Evolutionary conservation across 2,329 filamentous ascomycete genomes (phyloP), one percentile per base, ranked within the genome.

Genomic region (Thielaviopsis euricoi): DNA sequence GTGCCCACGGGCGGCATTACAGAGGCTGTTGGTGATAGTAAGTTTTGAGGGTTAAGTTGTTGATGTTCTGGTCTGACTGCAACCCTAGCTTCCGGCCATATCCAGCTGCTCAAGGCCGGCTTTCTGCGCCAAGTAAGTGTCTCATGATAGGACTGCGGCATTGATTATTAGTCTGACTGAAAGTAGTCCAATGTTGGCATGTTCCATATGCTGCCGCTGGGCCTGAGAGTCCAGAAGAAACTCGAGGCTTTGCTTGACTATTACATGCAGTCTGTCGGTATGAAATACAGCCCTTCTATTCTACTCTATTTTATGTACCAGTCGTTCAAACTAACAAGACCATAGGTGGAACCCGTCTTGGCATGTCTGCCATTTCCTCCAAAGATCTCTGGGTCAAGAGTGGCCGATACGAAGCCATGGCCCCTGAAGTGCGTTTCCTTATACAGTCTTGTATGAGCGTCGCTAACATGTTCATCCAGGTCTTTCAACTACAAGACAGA

Each of bases 181-280:
- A 15, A 40, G 9, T 63, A 89, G 82, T 84, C 89, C 21, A 86
- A 95, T 67, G 82, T 90, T 7, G 93, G 93, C 26, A 82, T 97
- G 40, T 98, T 96, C 65, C 93, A 98, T 66, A 77, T 95, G 66
- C 76, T 98, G 1, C 93, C 93, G 0, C 72, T 98, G 0, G 93
- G 93, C 0, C 76, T 89, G 29, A 80, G 89, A 26, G 88, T 97
- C 0, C 89, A 95, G 65, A 80, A 89, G 55, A 98, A 97, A 69
- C 74, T 97, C 29, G 89, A 96, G 66, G 72, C 73, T 12, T 72
- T 97, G 12, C 85, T 98, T 63, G 90, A 96, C 67, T 87, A 86
- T 66, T 83, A 96, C 67, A 98, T 98, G 93, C 74, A 75, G 56
- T 78, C 77, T 37, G 71, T 93, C 63, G 85, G 86, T 86, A 53